phyloP scores from a whole-genome alignment of 257 asterid genomes.

The Ilex aquifolium region DNA sequence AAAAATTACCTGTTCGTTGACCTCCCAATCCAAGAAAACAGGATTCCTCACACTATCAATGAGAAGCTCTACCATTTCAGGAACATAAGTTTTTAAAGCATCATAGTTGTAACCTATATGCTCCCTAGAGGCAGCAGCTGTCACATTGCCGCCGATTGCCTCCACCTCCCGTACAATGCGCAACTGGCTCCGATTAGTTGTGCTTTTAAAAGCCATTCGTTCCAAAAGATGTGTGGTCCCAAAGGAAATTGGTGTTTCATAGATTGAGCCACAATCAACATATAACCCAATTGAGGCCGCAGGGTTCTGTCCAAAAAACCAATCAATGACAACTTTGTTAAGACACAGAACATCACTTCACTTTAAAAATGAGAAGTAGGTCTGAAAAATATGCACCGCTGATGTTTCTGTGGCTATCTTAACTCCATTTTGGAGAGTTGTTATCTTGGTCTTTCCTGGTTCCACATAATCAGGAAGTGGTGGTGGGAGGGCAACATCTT shows the following conservation, averaged over 20 bases:
- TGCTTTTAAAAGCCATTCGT: conserved; percentile 93
- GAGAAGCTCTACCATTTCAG: conserved; percentile 93
- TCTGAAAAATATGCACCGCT: conserved; percentile 32
- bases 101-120: conserved; percentile 78
- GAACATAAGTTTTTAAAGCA: conserved; percentile 65
- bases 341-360: not conserved
- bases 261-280: conserved; percentile 85
- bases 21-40: conserved; percentile 94
- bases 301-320: conserved; percentile 51
- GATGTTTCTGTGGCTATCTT: conserved; percentile 78
- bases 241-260: conserved; percentile 65
- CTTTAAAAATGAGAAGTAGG: not conserved
- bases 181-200: conserved; percentile 75
- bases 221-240: conserved; percentile 89
- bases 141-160: conserved; percentile 89
- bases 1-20: conserved; percentile 66
- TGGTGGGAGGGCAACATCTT: conserved; percentile 57
- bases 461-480: conserved; percentile 75
- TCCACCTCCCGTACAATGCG: conserved; percentile 84
- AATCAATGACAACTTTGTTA: conserved; percentile 10
- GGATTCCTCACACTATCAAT: conserved; percentile 80
- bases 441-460: conserved; percentile 62
- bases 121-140: conserved; percentile 74
- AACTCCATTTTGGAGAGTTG: conserved; percentile 73
- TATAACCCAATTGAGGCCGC: conserved; percentile 77